A percentile compares a stretch with the other conserved stretches of the same genome.
phyloP scores from a whole-genome alignment of 2,329 filamentous ascomycete species.

The Trichocomaceae sp. region DNA sequence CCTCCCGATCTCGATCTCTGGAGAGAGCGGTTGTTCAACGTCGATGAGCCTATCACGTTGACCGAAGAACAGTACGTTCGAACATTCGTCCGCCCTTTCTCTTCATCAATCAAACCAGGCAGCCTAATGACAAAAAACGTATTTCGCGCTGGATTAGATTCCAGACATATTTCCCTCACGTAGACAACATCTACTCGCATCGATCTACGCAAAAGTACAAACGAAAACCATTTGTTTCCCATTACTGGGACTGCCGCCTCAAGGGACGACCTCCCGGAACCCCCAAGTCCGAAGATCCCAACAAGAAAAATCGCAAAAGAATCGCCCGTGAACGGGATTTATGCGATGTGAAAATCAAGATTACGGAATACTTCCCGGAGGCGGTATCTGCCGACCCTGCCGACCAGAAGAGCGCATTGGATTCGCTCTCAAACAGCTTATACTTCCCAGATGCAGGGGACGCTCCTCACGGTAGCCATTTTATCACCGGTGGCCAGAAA shows the following conservation, averaged over 20 bases:
- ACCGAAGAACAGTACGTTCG: constrained; percentile 64
- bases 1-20: constrained; percentile 63
- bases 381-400: constrained; percentile 17
- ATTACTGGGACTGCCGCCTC: constrained; percentile 79
- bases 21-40: constrained; percentile 66
- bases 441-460: constrained; percentile 17
- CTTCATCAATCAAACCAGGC: constrained; percentile 11
- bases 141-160: constrained; percentile 47
- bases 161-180: constrained; percentile 73
- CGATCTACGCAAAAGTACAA: constrained; percentile 76
- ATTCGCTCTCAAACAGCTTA: constrained; percentile 10
- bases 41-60: constrained; percentile 65
- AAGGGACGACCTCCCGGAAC: constrained; percentile 74
- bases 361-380: constrained; percentile 68
- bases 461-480: constrained; percentile 24
- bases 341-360: constrained; percentile 84
- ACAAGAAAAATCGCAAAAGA: constrained; percentile 75
- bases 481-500: constrained; percentile 46
- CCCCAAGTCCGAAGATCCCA: constrained; percentile 70
- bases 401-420: constrained; percentile 13
- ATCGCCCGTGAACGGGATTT: constrained; percentile 67
- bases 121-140: neutral
- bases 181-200: constrained; percentile 80
- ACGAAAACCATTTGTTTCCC: constrained; percentile 72
- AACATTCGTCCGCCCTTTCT: neutral